These are phyloP conservation scores for Phtheirospermum japonicum DNA, from an alignment of 257 asterid species.

Conservation along the genomic window DNA sequence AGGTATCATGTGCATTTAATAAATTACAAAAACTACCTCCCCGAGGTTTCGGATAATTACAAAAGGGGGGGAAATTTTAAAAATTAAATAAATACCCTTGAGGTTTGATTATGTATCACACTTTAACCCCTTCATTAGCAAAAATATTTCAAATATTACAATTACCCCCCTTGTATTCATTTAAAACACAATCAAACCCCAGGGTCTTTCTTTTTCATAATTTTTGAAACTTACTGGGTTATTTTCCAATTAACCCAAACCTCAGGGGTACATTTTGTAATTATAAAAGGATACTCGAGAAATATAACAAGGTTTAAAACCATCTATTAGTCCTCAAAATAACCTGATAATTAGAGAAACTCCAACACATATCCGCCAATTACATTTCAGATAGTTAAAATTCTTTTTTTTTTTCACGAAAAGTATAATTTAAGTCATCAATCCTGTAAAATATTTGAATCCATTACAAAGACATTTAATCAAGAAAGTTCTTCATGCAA, in stretches of 20 bases:
- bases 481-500: background rate
- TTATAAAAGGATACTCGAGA: background rate
- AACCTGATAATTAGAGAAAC: background rate
- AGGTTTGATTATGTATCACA: too few species aligned
- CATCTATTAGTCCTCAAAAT: background rate
- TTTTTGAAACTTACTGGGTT: background rate
- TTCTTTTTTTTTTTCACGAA: background rate
- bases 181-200: background rate
- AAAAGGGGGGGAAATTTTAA: too few species aligned
- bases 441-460: background rate
- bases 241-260: background rate
- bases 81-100: too few species aligned
- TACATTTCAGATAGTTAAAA: background rate
- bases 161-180: background rate
- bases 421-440: background rate
- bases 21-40: background rate
- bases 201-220: too few species aligned
- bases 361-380: conserved; percentile 9
- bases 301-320: conserved; percentile 1
- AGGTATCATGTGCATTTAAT: background rate
- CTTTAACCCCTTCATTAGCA: background rate
- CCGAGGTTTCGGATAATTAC: background rate
- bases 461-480: too few species aligned
- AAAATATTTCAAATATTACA: background rate
- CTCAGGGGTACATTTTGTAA: background rate